Evolutionary conservation across 2,329 filamentous ascomycete genomes (phyloP).

Genomic region (Nemania bipapillata): DNA sequence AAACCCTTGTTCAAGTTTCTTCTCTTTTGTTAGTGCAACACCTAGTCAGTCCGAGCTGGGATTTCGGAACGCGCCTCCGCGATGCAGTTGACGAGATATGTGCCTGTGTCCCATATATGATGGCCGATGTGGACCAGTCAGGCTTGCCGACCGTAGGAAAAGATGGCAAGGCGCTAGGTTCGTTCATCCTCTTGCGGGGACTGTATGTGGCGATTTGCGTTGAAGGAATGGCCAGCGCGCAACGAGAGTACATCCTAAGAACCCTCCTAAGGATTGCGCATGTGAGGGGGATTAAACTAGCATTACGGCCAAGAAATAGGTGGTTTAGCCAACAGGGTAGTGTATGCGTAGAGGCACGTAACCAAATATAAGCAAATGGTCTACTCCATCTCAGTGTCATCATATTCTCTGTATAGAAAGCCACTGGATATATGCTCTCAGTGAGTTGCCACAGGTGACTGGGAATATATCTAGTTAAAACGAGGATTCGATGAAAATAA

Average conservation of each 20-base stretch:
- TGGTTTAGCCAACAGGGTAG: constrained; percentile 16
- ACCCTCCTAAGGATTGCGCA: constrained; percentile 28
- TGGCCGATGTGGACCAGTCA: constrained; percentile 29
- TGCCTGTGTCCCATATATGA: constrained; percentile 30
- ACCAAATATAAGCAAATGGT: background rate
- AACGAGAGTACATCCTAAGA: constrained; percentile 25
- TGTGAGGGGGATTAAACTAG: constrained; percentile 27
- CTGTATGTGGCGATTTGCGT: constrained; percentile 29
- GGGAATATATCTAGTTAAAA: too few species aligned
- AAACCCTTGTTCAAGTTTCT: constrained; percentile 19
- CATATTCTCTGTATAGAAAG: background rate
- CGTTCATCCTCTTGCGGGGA: constrained; percentile 26
- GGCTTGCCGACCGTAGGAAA: constrained; percentile 21
- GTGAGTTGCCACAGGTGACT: background rate
- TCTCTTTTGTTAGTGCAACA: constrained; percentile 8
- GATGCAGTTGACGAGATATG: constrained; percentile 28
- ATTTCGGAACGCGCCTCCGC: constrained; percentile 15
- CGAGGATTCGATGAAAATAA: too few species aligned
- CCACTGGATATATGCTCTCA: background rate
- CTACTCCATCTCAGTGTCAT: background rate
- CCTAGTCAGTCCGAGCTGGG: background rate
- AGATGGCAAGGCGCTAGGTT: constrained; percentile 30
- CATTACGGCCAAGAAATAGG: constrained; percentile 18
- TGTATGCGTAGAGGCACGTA: background rate
- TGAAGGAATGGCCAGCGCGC: background rate